Evolutionary conservation across 768 basidiomycete species (phyloP), one percentile per base, ranked within the genome.

Genomic region (Stropharia rugosoannulata): DNA sequence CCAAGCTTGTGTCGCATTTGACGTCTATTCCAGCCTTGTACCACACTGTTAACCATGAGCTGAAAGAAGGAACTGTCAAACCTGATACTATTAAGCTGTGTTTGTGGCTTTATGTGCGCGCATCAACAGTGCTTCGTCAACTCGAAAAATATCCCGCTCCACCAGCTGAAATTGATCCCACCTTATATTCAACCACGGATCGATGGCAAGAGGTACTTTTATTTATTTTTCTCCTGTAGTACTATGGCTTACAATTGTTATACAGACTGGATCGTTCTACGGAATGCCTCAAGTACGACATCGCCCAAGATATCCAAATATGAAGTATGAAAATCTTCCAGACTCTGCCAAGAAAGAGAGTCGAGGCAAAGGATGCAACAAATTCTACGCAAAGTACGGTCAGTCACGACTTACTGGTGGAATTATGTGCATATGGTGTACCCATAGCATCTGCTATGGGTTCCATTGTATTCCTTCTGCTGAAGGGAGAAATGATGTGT

Each of bases 351-450:
- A 53, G 2, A 50, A 58, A 38, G 37, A 54, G 7, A 44, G 40
- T 27, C 40, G 61, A 12, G 55, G 59, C 4, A 59, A 59, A 7
- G 65, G 60, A 38, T 70, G 68, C 56, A 62, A 65, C 9, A 71
- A 70, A 36, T 69, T 60, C 55, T 72, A 68, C 49, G 55, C 61
- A 3, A 65, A 58, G 37, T 73, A 73, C 41, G 60, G 67, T 5
- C 59, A 69, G 43, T 38, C 54, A 16, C 43, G 56, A 0, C 43
- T 69, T 1, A 70, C 67, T 0, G 68, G 68, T 0, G 69, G 69
- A 0, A 61, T 72, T 39, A 22, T 22, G 22, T 22, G 22, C 4
- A 4, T 22, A 22, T 22, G 22, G 22, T 22, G 22, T 22, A 22
- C 22, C 22, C 22, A 22, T 22, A 22, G 22, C 4, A 4, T 22